Base-by-base conservation (phyloP, 768 basidiomycete genomes). In the Phanerodontia chrysosporium region DNA sequence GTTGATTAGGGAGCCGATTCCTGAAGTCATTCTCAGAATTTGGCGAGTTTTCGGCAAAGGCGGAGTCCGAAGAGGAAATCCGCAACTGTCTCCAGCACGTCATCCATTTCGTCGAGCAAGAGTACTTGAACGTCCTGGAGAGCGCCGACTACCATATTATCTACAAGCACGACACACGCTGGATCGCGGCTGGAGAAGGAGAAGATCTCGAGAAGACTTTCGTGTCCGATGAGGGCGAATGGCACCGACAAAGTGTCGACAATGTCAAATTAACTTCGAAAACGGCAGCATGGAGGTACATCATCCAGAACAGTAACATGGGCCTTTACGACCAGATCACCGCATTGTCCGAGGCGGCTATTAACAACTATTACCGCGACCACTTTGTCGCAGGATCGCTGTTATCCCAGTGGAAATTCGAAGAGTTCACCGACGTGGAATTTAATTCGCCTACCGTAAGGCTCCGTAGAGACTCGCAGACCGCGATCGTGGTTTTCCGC, bases 321-420 rank as follows among this genome's bases (percentile, higher is more conserved):
- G 48, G 42, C 46, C 63, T 61, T 52, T 69, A 64, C 57, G 69
- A 70, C 58, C 54, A 62, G 49, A 58, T 70, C 57, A 62, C 61
- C 21, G 61, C 68, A 2, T 51, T 70, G 21, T 63, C 68, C 7
- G 67, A 69, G 42, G 57, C 52, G 7, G 63, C 65, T 3, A 59
- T 70, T 60, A 67, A 69, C 55, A 49, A 58, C 14, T 56, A 65
- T 39, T 66, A 68, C 57, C 45, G 46, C 21, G 46, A 8, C 57
- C 2, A 55, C 63, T 45, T 7, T 21, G 49, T 18, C 16, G 36
- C 21, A 10, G 51, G 45, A 3, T 25, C 30, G 8, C 10, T 45
- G 9, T 36, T 67, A 21, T 18, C 45, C 6, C 46, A 39, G 1
- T 67, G 66, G 64, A 16, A 28, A 22, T 60, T 60, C 35, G 53